phyloP scores from a whole-genome alignment of 352 stramenopile genomes.

The Globisporangium splendens region DNA sequence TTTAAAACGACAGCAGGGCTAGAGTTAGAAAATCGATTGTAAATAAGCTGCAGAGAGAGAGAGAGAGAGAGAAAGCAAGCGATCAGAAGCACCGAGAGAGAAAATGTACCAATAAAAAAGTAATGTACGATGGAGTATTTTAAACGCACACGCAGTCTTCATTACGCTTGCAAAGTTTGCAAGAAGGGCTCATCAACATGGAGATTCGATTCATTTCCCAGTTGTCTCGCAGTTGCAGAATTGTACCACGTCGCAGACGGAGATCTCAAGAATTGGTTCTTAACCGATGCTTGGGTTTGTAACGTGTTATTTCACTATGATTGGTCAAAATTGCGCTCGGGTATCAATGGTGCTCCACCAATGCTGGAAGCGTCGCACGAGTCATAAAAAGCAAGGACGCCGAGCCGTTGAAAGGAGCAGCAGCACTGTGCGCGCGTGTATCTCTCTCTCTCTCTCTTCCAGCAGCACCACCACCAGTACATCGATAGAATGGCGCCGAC shows the following conservation, averaged over 20 bases:
- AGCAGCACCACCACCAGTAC: no score
- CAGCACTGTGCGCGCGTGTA: neutral
- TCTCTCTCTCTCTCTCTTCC: neutral
- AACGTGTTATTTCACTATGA: neutral
- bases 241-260: no score
- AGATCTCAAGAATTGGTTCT: no score
- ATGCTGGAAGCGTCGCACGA: neutral
- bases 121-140: no score
- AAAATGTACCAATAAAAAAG: no score
- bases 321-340: slow-evolving; percentile 5
- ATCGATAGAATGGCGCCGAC: slow-evolving; percentile 57
- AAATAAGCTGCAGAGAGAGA: slow-evolving; percentile 6
- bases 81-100: no score
- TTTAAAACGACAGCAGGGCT: slow-evolving; percentile 3
- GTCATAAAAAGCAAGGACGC: slow-evolving; percentile 10
- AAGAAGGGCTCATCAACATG: no score
- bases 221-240: no score
- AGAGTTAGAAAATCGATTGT: slow-evolving; percentile 17
- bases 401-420: neutral
- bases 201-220: no score
- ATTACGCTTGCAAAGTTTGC: no score
- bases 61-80: slow-evolving; percentile 7
- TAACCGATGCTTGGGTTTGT: no score
- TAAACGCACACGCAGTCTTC: no score
- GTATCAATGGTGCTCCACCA: slow-evolving; percentile 15